Conservation (phyloP, 768 basidiomycete species). For the Cyclocybe cylindracea region DNA sequence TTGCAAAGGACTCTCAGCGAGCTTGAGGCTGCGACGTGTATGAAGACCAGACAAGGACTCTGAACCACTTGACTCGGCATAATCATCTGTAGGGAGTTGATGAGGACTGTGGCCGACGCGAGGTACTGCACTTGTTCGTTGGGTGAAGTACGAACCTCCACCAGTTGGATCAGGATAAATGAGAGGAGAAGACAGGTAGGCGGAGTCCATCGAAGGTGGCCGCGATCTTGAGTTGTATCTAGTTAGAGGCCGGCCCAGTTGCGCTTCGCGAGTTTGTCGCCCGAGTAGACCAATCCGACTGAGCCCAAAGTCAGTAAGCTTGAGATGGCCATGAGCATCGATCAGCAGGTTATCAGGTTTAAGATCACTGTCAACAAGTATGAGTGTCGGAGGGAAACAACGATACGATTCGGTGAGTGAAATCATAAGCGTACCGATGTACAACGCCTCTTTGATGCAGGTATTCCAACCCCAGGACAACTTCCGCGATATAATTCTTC, state of each 20-base stretch:
- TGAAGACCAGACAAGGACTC: constrained; percentile 66
- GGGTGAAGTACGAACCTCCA: constrained; percentile 81
- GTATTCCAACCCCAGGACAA: constrained; percentile 92
- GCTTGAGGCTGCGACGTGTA: constrained; percentile 45
- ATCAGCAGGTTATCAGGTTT: constrained; percentile 99
- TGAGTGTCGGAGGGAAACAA: constrained; percentile 2
- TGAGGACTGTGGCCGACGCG: constrained; percentile 68
- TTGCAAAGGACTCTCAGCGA: constrained; percentile 78
- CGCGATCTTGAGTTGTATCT: constrained; percentile 73
- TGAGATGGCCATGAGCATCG: constrained; percentile 94
- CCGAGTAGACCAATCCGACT: constrained; percentile 97
- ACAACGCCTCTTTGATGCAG: constrained; percentile 95
- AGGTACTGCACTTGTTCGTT: constrained; percentile 59
- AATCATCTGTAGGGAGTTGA: constrained; percentile 74
- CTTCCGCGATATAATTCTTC: constrained; percentile 94
- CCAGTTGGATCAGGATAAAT: constrained; percentile 55
- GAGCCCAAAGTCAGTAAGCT: constrained; percentile 96
- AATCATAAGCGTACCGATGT: constrained; percentile 71
- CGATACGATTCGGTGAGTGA: not conserved
- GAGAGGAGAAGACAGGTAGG: constrained; percentile 77
- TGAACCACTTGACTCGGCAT: constrained; percentile 84
- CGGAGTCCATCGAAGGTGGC: constrained; percentile 80
- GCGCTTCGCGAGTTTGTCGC: constrained; percentile 84
- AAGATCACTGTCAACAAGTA: constrained; percentile 68
- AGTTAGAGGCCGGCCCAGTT: constrained; percentile 45